Evolutionary conservation across 805 yeast genomes (phyloP).

Genomic region (Candida odintsovae): DNA sequence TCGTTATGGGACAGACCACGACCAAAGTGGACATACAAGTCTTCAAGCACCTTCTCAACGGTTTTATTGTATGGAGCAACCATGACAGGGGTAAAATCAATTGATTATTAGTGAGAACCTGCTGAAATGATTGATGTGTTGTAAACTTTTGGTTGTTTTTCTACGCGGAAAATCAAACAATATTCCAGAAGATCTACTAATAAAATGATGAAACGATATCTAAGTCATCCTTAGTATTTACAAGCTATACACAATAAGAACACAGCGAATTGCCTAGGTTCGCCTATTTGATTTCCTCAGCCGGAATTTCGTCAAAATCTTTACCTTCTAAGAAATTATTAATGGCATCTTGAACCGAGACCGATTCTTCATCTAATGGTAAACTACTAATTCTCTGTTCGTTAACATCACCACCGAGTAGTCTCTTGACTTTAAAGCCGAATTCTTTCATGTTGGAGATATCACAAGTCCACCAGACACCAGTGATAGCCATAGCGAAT

Average conservation of each 20-base stretch:
- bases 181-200: too few species aligned
- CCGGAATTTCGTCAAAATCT: conserved; percentile 9
- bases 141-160: background rate
- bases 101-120: background rate
- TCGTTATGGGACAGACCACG: conserved; percentile 13
- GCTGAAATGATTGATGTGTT: background rate
- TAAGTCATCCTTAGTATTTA: background rate
- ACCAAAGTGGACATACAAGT: conserved; percentile 9
- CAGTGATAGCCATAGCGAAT: conserved; percentile 65
- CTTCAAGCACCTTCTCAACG: conserved; percentile 7
- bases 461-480: conserved; percentile 76
- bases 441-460: conserved; percentile 66
- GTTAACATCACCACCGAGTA: conserved; percentile 64
- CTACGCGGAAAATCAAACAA: background rate
- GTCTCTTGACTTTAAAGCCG: conserved; percentile 56
- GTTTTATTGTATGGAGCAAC: conserved; percentile 9
- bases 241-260: background rate
- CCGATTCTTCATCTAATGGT: conserved; percentile 57
- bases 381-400: conserved; percentile 37
- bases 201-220: too few species aligned
- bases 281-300: background rate
- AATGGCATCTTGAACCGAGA: conserved; percentile 48
- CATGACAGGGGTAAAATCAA: background rate
- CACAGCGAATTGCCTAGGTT: background rate
- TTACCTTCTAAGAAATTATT: conserved; percentile 45